phyloP scores from a whole-genome alignment of 2,329 filamentous ascomycete species.

The Nemania diffusa region DNA sequence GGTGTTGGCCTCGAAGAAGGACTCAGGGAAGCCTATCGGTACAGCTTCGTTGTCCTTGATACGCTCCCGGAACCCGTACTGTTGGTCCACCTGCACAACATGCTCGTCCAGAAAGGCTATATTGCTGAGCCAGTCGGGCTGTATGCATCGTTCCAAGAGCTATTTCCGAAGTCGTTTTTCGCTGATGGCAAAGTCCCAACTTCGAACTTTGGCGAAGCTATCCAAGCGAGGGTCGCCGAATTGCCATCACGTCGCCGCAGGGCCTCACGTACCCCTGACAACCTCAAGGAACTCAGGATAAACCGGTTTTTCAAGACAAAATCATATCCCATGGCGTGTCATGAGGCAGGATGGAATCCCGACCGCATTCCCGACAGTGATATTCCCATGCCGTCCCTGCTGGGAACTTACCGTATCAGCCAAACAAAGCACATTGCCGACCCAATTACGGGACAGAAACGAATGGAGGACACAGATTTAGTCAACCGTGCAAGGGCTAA shows the following conservation, averaged over 20 bases:
- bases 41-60: slow-evolving; percentile 54
- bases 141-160: slow-evolving; percentile 44
- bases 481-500: slow-evolving; percentile 41
- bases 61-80: slow-evolving; percentile 52
- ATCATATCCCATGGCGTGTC: slow-evolving; percentile 48
- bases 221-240: slow-evolving; percentile 26
- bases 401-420: slow-evolving; percentile 46
- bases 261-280: not conserved
- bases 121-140: slow-evolving; percentile 51
- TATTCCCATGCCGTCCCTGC: slow-evolving; percentile 40
- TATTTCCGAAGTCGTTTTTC: slow-evolving; percentile 48
- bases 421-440: slow-evolving; percentile 44
- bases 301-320: slow-evolving; percentile 49
- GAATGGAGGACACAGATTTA: slow-evolving; percentile 47
- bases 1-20: slow-evolving; percentile 58
- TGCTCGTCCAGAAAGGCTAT: slow-evolving; percentile 56
- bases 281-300: slow-evolving; percentile 33
- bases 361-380: slow-evolving; percentile 51
- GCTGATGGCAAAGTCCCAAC: slow-evolving; percentile 45
- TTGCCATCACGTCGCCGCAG: slow-evolving; percentile 7
- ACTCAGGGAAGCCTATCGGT: slow-evolving; percentile 53
- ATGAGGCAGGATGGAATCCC: slow-evolving; percentile 50
- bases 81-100: slow-evolving; percentile 59
- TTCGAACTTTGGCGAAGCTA: slow-evolving; percentile 45
- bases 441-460: slow-evolving; percentile 44